Evolutionary conservation across 2,329 filamentous ascomycete species (phyloP), one percentile per base, ranked within the genome.

Genomic region (Fusarium protoensiforme): DNA sequence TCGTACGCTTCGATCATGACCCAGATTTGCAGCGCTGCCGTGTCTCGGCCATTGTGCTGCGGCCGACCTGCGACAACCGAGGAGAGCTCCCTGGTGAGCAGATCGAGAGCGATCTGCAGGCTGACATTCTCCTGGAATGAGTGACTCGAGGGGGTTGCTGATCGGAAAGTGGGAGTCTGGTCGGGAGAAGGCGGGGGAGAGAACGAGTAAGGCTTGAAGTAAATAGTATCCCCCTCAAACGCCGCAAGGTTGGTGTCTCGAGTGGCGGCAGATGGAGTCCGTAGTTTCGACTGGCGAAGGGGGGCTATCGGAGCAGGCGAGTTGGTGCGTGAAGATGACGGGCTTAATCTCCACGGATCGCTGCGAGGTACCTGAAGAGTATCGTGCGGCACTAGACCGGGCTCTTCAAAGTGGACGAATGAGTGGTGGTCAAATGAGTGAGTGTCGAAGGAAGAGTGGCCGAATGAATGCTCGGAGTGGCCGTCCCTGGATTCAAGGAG

Each of bases 1-100:
- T 90, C 87, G 73, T 90, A 90, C 4, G 88, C 87, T 73, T 89
- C 88, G 59, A 90, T 90, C 88, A 90, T 89, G 48, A 87, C 83
- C 84, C 86, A 86, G 20, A 89, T 78, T 75, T 90, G 88, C 43
- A 90, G 75, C 2, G 85, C 83, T 16, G 87, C 83, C 0, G 83
- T 82, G 38, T 85, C 82, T 4, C 71, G 41, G 64, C 78, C 18
- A 20, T 22, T 76, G 65, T 61, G 78, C 10, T 68, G 64, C 10
- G 78, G 61, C 60, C 78, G 38, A 51, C 80, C 68, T 56, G 78
- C 62, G 41, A 87, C 72, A 0, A 84, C 84, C 0, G 84, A 84
- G 1, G 85, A 83, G 10, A 90, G 80, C 68, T 90, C 87, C 22
- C 82, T 82, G 5, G 84, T 85, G 41, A 90, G 81, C 4, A 90